Base-by-base conservation (phyloP, 2,329 filamentous ascomycete species). In the Microcera coccophila region DNA sequence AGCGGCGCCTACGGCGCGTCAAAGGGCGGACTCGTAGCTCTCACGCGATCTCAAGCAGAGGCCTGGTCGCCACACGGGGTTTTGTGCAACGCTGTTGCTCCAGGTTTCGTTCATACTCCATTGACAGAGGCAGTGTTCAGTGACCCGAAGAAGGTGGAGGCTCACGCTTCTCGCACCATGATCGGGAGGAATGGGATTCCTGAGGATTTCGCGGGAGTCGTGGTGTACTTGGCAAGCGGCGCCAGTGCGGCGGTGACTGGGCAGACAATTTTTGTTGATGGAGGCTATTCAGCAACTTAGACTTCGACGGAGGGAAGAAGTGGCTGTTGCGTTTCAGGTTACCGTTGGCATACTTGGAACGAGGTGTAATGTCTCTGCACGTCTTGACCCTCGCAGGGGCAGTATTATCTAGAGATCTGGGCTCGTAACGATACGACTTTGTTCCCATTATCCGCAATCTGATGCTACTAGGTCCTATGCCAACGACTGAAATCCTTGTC, bases 11-110 rank as follows among this genome's bases (percentile, higher is more conserved):
- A 65, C 8, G 60, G 63, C 4, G 62, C 53, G 1, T 61, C 59
- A 0, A 65, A 62, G 18, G 62, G 57, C 2, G 63, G 61, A 0
- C 50, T 65, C 4, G 42, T 63, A 0, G 56, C 59, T 0, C 36
- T 65, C 4, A 66, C 62, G 3, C 50, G 63, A 1, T 62, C 62
- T 0, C 63, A 66, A 36, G 62, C 63, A 1, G 63, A 65, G 31
- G 63, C 62, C 1, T 65, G 63, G 63, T 65, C 62, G n/a, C 46
- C 40, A 0, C 47, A 49, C 0, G 62, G 63, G 4, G 63, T 65
- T 4, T 20, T 65, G 0, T 65, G 63, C 22, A 66, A 65, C 19
- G 61, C 62, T 0, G 39, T 66, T 9, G 62, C 61, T 1, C 63
- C 63, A 0, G 63, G 61, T 0, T 32, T 65, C 0, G 63, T 64